A percentile compares a stretch with the other conserved stretches of the same genome.
These are phyloP conservation scores for Sugiyamaella novakii DNA, from an alignment of 1,139 yeast genomes.

Conservation along the genomic window DNA sequence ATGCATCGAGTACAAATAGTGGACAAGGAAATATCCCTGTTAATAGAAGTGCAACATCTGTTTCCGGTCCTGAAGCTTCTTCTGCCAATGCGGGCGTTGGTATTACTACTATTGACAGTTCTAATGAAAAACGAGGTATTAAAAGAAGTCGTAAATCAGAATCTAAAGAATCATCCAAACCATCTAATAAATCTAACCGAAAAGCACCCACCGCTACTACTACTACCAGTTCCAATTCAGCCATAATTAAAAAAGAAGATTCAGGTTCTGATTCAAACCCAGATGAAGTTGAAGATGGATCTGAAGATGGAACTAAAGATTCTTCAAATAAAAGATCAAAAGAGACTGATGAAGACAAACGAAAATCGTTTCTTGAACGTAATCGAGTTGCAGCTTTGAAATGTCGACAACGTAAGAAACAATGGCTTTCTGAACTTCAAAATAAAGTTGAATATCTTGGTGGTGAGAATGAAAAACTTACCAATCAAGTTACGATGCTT, in stretches of 20 bases:
- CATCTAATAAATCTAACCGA: conserved; percentile 8
- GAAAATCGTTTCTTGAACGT: conserved; percentile 82
- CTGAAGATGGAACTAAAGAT: too few species aligned
- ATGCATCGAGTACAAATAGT: background rate
- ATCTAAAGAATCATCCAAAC: conserved; percentile 4
- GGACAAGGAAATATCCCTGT: background rate
- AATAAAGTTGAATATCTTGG: conserved; percentile 71
- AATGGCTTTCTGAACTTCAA: conserved; percentile 81
- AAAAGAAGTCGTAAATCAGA: conserved; percentile 6
- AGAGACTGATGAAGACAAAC: conserved; percentile 63
- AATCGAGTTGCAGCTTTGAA: conserved; percentile 94
- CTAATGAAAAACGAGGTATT: background rate
- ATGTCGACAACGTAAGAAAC: conserved; percentile 93
- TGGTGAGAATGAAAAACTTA: conserved; percentile 68
- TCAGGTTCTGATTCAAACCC: conserved; percentile 8
- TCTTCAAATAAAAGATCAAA: conserved; percentile 31
- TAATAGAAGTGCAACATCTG: background rate
- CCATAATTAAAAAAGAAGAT: conserved; percentile 2
- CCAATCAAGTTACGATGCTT: conserved; percentile 58
- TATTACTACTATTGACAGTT: background rate
- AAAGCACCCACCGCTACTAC: background rate
- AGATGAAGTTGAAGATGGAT: conserved; percentile 8
- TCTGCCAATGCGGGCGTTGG: conserved; percentile 1
- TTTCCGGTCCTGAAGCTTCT: background rate
- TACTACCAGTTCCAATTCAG: background rate